A percentile compares a stretch with the other conserved stretches of the same genome.
Evolutionary conservation across 2,329 filamentous ascomycete genomes (phyloP).

Genomic region (Ilyonectria sp.): DNA sequence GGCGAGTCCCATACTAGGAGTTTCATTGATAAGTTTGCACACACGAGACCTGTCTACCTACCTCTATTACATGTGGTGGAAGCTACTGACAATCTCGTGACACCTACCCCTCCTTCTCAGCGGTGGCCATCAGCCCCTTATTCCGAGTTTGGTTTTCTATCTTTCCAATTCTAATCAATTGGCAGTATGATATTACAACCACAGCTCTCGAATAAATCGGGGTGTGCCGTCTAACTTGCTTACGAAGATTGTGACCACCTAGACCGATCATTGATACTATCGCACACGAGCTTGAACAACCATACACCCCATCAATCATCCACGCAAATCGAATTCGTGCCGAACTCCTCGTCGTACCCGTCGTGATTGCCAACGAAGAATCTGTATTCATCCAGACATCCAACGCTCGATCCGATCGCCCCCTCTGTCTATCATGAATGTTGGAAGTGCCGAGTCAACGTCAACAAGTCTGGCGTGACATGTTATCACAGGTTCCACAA

Average conservation of each 20-base stretch:
- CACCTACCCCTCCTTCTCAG: not conserved
- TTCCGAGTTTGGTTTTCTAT: not conserved
- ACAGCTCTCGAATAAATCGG: not conserved
- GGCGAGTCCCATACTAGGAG: not conserved
- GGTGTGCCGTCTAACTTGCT: not conserved
- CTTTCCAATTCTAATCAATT: not conserved
- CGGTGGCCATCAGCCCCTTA: not conserved
- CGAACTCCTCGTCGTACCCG: slow-evolving; percentile 9
- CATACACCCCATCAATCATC: not conserved
- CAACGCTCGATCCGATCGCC: slow-evolving; percentile 6
- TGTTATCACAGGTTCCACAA: slow-evolving; percentile 31
- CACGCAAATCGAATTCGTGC: slow-evolving; percentile 14
- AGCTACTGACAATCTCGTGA: not conserved
- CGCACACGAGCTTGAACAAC: not conserved
- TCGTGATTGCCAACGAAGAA: slow-evolving; percentile 20
- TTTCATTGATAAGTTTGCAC: not conserved
- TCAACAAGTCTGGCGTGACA: slow-evolving; percentile 7
- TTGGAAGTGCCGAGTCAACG: slow-evolving; percentile 34
- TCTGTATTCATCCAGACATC: not conserved
- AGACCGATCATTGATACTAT: not conserved
- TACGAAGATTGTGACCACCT: not conserved
- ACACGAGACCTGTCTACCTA: not conserved
- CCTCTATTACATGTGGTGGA: not conserved
- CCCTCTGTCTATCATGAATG: slow-evolving; percentile 21
- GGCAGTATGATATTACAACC: not conserved